These are phyloP conservation scores for Ambrosiella xylebori DNA, from an alignment of 2,329 filamentous ascomycete genomes.

Conservation along the genomic window DNA sequence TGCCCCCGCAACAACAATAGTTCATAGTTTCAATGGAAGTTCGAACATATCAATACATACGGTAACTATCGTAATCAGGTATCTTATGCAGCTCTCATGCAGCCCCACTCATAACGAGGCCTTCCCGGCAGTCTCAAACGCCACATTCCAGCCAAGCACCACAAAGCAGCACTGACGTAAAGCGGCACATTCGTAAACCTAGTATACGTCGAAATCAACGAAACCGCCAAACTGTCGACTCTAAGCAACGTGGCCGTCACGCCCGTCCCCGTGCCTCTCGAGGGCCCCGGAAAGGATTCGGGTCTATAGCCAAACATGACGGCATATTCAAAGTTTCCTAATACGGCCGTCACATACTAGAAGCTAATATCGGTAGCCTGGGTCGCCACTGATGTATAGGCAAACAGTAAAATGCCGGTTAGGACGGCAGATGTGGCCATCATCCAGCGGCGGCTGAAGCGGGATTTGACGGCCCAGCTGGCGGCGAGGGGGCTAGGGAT, in stretches of 20 bases:
- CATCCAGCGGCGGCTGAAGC: constrained; percentile 1
- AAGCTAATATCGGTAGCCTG: constrained; percentile 23
- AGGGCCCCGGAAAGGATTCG: constrained; percentile 38
- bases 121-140: constrained; percentile 26
- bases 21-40: too few relatives aligned
- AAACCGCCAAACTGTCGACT: constrained; percentile 24
- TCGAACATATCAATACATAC: too few relatives aligned
- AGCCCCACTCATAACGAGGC: constrained; percentile 12
- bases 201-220: constrained; percentile 25
- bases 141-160: constrained; percentile 25
- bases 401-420: constrained; percentile 29
- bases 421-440: constrained; percentile 15
- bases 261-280: constrained; percentile 36
- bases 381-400: constrained; percentile 26
- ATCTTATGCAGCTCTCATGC: background rate
- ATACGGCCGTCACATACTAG: constrained; percentile 19
- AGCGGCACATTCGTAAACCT: constrained; percentile 27
- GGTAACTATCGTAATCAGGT: background rate
- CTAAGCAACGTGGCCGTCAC: constrained; percentile 24
- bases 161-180: constrained; percentile 28
- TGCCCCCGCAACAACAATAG: too few relatives aligned
- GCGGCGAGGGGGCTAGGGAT: constrained; percentile 25
- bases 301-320: constrained; percentile 31
- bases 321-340: constrained; percentile 4
- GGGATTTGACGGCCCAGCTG: constrained; percentile 21